phyloP scores from a whole-genome alignment of 192 early-diverging fungal species.

The Physocladia obscura region DNA sequence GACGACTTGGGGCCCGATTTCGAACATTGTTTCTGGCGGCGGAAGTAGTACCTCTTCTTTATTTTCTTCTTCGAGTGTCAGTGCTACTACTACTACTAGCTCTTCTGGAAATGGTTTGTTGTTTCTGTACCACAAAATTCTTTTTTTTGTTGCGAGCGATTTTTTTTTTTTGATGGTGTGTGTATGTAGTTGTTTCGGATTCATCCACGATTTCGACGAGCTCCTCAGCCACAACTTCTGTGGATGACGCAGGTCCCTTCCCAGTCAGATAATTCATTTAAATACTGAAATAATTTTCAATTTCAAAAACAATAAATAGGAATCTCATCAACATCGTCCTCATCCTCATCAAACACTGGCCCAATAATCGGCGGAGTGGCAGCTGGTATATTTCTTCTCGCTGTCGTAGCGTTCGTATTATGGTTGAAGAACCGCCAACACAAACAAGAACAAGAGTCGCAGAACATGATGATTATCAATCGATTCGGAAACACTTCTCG shows the following conservation, averaged over 20 bases:
- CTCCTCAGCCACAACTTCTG: not conserved
- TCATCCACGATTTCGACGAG: not conserved
- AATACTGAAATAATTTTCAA: too few relatives aligned
- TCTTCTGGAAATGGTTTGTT: not conserved
- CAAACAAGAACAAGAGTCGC: not conserved
- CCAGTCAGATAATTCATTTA: too few relatives aligned
- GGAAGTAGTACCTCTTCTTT: not conserved
- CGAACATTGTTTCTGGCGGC: slow-evolving; percentile 6
- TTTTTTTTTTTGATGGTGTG: not conserved
- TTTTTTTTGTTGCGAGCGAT: not conserved
- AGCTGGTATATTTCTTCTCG: slow-evolving; percentile 4
- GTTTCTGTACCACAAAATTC: not conserved
- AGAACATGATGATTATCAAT: slow-evolving; percentile 7
- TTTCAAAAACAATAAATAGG: too few relatives aligned
- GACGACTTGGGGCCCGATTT: not conserved
- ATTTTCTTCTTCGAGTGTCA: not conserved
- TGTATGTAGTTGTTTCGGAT: not conserved
- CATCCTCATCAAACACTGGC: not conserved
- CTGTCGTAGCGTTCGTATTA: slow-evolving; percentile 17
- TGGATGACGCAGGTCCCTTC: too few relatives aligned
- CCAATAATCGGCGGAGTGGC: slow-evolving; percentile 24
- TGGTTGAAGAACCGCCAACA: slow-evolving; percentile 4
- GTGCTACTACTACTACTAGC: not conserved
- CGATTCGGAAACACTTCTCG: not conserved
- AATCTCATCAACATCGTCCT: slow-evolving; percentile 4